Percentiles rank a stretch among this genome's conserved stretches.
These are phyloP conservation scores for Aspergillus udagawae DNA, from an alignment of 2,329 filamentous ascomycete species.

Conservation along the genomic window DNA sequence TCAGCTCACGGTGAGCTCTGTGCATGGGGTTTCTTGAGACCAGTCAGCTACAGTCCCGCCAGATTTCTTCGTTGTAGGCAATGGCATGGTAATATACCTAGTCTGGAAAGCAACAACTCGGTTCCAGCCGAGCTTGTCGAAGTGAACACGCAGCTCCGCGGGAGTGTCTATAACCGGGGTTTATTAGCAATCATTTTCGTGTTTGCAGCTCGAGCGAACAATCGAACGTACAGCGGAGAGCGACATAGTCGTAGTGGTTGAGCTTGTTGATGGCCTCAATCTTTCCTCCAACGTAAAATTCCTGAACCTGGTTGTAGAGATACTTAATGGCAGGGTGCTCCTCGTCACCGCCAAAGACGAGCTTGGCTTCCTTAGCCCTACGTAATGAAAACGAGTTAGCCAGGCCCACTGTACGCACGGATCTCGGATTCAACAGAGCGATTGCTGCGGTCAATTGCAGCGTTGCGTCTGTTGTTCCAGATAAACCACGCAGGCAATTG, in stretches of 20 bases:
- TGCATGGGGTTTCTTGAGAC: slow-evolving; percentile 85
- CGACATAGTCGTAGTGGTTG: slow-evolving; percentile 98
- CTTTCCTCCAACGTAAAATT: slow-evolving; percentile 94
- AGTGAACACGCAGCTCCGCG: slow-evolving; percentile 89
- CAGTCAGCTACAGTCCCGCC: slow-evolving; percentile 5
- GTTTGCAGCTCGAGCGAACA: not conserved
- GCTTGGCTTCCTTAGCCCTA: slow-evolving; percentile 81
- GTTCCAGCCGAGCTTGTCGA: slow-evolving; percentile 99
- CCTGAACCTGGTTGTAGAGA: slow-evolving; percentile 73
- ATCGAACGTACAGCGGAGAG: slow-evolving; percentile 70
- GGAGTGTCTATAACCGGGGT: slow-evolving; percentile 64
- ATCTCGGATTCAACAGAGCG: slow-evolving; percentile 1
- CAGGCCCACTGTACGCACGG: slow-evolving; percentile 16
- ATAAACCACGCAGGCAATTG: not conserved
- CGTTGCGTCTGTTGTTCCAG: not conserved
- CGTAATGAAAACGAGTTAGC: slow-evolving; percentile 22
- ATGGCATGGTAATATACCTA: slow-evolving; percentile 29
- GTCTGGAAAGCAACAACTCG: slow-evolving; percentile 99
- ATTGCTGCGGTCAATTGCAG: not conserved
- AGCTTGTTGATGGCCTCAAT: slow-evolving; percentile 90
- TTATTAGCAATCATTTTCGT: slow-evolving; percentile 3
- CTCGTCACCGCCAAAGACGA: slow-evolving; percentile 90
- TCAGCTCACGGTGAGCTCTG: slow-evolving; percentile 95
- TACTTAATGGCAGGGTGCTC: slow-evolving; percentile 91
- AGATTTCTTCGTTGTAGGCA: not conserved